These are phyloP conservation scores for Debaryomycetaceae sp. DNA, from an alignment of 1,139 yeast species.

Conservation along the genomic window DNA sequence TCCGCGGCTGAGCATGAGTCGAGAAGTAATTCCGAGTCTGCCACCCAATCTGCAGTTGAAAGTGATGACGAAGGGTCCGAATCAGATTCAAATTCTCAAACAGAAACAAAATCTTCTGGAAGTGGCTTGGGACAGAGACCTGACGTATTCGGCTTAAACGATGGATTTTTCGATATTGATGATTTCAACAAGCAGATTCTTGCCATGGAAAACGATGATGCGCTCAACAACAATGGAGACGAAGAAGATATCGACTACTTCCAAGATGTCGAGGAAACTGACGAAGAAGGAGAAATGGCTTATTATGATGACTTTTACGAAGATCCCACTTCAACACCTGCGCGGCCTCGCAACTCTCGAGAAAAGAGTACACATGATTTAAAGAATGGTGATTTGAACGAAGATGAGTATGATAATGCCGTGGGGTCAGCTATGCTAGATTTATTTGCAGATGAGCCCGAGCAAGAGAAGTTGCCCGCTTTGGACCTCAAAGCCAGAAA, in stretches of 20 bases:
- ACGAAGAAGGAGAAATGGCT: slow-evolving; percentile 51
- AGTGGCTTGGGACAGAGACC: slow-evolving; percentile 15
- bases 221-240: slow-evolving; percentile 25
- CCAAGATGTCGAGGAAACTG: slow-evolving; percentile 42
- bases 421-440: slow-evolving; percentile 49
- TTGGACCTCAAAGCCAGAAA: no score
- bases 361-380: slow-evolving; percentile 24
- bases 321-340: slow-evolving; percentile 24
- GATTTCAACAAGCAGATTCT: slow-evolving; percentile 75
- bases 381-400: slow-evolving; percentile 15
- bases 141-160: slow-evolving; percentile 64
- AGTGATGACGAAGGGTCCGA: slow-evolving; percentile 6
- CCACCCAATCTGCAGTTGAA: slow-evolving; percentile 4
- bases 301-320: slow-evolving; percentile 71
- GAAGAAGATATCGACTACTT: slow-evolving; percentile 57
- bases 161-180: slow-evolving; percentile 76
- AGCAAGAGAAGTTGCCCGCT: slow-evolving; percentile 18
- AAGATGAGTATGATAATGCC: slow-evolving; percentile 43
- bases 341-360: slow-evolving; percentile 22
- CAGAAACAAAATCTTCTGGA: no score
- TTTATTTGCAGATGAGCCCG: slow-evolving; percentile 44
- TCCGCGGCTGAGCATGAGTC: slow-evolving; percentile 11
- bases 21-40: no score
- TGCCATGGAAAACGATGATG: slow-evolving; percentile 45
- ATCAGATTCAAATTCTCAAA: slow-evolving; percentile 5